A percentile compares a stretch with the other conserved stretches of the same genome.
Conservation (phyloP, 176 grass and related monocot genomes). For the Dendrocalamus sinicus region DNA sequence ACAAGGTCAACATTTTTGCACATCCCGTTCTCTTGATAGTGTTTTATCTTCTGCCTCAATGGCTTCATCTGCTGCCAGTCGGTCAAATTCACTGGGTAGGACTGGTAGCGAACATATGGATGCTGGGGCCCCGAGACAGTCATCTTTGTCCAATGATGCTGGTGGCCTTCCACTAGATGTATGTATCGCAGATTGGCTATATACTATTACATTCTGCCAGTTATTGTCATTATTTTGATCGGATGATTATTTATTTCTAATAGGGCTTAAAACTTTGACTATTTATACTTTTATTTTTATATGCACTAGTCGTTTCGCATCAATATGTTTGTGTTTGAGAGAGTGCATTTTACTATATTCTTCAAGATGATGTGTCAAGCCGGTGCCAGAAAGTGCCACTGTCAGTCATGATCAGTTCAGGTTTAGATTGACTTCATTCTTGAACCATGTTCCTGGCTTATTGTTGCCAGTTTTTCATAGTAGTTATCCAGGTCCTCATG, state of each 20-base stretch:
- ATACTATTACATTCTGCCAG: slow-evolving; percentile 23
- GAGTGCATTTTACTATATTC: slow-evolving; percentile 17
- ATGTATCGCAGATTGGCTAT: slow-evolving; percentile 44
- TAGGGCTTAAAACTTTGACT: background rate
- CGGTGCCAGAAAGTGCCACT: slow-evolving; percentile 30
- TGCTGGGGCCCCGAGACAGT: slow-evolving; percentile 47
- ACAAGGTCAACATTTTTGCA: slow-evolving; percentile 81
- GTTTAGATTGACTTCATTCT: slow-evolving; percentile 8
- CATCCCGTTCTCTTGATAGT: slow-evolving; percentile 53
- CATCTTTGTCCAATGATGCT: slow-evolving; percentile 81
- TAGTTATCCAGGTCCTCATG: slow-evolving; percentile 19
- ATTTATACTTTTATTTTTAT: slow-evolving; percentile 20
- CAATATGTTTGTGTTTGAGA: background rate
- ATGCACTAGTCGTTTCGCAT: slow-evolving; percentile 14
- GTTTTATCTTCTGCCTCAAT: slow-evolving; percentile 52
- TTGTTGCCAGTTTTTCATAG: slow-evolving; percentile 13
- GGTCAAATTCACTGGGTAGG: slow-evolving; percentile 70
- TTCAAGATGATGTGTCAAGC: slow-evolving; percentile 24
- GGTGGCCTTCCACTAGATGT: slow-evolving; percentile 93
- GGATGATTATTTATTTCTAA: slow-evolving; percentile 10
- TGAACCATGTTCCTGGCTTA: slow-evolving; percentile 27
- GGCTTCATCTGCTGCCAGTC: slow-evolving; percentile 62
- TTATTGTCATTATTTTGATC: slow-evolving; percentile 36
- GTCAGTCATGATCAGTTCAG: slow-evolving; percentile 13
- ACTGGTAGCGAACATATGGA: slow-evolving; percentile 59